These are phyloP conservation scores for Boechera stricta DNA, from an alignment of 345 rosid species.

Conservation along the genomic window DNA sequence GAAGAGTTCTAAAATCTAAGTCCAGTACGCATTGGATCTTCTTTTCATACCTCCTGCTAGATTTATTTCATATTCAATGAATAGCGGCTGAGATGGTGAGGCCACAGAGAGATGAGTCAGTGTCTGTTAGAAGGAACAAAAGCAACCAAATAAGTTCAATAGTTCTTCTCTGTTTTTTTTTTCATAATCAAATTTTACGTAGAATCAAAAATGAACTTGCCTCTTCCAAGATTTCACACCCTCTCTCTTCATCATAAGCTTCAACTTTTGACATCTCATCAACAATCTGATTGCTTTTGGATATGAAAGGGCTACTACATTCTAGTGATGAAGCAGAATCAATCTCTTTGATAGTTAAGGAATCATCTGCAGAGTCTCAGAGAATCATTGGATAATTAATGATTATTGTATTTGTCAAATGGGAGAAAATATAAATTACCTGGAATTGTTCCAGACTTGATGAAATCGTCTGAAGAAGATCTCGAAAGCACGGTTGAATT, in stretches of 20 bases:
- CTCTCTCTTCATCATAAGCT: conserved; percentile 43
- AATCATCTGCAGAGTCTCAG: conserved; percentile 44
- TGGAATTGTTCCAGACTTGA: conserved; percentile 17
- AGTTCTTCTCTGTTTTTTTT: neutral
- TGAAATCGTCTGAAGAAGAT: conserved; percentile 26
- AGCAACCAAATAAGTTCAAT: conserved; percentile 8
- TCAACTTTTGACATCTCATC: conserved; percentile 41
- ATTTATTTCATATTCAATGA: conserved; percentile 62
- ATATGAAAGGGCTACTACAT: conserved; percentile 35
- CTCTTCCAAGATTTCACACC: conserved; percentile 44
- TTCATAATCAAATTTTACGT: conserved; percentile 6
- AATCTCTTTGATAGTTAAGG: conserved; percentile 42
- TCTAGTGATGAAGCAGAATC: conserved; percentile 45
- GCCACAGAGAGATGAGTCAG: conserved; percentile 47
- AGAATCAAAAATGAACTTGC: conserved; percentile 40
- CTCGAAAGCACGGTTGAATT: conserved; percentile 10
- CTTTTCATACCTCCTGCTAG: conserved; percentile 63
- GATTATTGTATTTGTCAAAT: neutral
- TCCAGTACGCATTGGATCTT: conserved; percentile 60
- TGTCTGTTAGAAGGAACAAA: conserved; percentile 48
- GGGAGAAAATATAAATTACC: conserved; percentile 26
- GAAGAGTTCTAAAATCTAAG: conserved; percentile 23
- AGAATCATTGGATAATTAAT: neutral
- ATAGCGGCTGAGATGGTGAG: conserved; percentile 63
- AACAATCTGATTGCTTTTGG: conserved; percentile 39